Percentiles rank a stretch among this genome's conserved stretches.
phyloP scores from a whole-genome alignment of 1,139 yeast species.

The Saccharomyces hybrid region DNA sequence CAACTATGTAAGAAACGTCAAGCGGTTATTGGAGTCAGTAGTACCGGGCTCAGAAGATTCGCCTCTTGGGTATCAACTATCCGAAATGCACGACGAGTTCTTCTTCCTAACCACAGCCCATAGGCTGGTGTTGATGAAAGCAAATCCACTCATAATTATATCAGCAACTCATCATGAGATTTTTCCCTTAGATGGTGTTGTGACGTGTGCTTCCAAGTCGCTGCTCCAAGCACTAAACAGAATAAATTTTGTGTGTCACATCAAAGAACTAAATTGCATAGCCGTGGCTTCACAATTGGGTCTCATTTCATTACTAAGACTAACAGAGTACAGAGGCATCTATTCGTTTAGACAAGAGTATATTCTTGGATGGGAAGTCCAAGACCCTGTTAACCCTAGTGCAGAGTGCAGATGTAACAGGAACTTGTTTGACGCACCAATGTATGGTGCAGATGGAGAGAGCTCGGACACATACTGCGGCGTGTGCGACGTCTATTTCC shows the following conservation, averaged over 20 bases:
- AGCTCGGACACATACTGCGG: slow-evolving; percentile 1
- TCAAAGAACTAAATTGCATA: slow-evolving; percentile 47
- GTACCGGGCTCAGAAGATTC: slow-evolving; percentile 9
- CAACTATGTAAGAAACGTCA: slow-evolving; percentile 18
- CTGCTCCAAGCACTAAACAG: slow-evolving; percentile 37
- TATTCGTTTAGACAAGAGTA: slow-evolving; percentile 45
- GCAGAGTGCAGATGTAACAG: neutral
- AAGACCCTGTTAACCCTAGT: slow-evolving; percentile 9
- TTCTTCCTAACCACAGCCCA: slow-evolving; percentile 18
- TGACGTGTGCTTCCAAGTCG: slow-evolving; percentile 31
- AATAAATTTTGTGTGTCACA: slow-evolving; percentile 41
- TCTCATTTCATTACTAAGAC: slow-evolving; percentile 42
- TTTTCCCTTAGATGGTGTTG: slow-evolving; percentile 33
- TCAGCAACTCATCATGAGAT: slow-evolving; percentile 38
- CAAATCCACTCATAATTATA: slow-evolving; percentile 36
- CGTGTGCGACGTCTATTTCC: slow-evolving; percentile 3
- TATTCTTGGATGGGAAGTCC: slow-evolving; percentile 22
- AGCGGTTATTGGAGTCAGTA: slow-evolving; percentile 8
- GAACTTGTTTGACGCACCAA: neutral
- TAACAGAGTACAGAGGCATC: slow-evolving; percentile 48
- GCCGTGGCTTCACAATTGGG: slow-evolving; percentile 51
- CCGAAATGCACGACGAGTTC: slow-evolving; percentile 15
- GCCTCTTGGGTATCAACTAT: slow-evolving; percentile 14
- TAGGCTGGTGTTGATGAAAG: slow-evolving; percentile 15
- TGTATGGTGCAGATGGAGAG: neutral